Evolutionary conservation across 1,284 basidiomycete species (phyloP), one percentile per base, ranked within the genome.

Genomic region (Puccinia horiana): DNA sequence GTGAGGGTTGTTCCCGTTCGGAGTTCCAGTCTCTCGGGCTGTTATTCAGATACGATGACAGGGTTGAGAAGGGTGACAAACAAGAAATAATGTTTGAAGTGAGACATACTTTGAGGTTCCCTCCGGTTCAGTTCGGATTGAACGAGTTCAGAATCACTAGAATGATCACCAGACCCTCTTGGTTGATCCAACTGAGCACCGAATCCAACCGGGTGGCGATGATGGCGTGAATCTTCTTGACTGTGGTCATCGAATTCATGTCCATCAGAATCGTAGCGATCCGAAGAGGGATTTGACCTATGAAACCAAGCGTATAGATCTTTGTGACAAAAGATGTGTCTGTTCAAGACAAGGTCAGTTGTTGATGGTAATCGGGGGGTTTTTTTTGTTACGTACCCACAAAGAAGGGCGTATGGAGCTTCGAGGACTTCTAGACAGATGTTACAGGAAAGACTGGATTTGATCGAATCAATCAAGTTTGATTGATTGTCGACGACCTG

Each of bases 231-330:
- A 56, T 67, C 49, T 5, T 73, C 54, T 61, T 44, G 11, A 29
- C 52, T 11, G 26, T 80, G 35, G 32, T 80, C 54, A n/a, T 67
- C 42, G 14, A 40, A 23, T 5, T 78, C 63, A 14, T 52, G 37
- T 29, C 9, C 20, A 70, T 78, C 63, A 32, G 56, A 58, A 20
- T 47, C 76, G 52, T 77, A 61, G 20, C 20, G 63, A 56, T 67
- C 76, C 16, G 70, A 74, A 23, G 56, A 20, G 29, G 69, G 67
- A 67, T 65, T 65, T 12, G 44, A 37, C 44, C 82, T 61, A 54
- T 84, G 84, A 63, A 84, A 84, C 83, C 83, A 84, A 49, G 83
- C 83, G 76, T 83, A 84, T 6, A 84, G 56, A 70, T 83, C 83
- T 63, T 83, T 79, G 65, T 83, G 83, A 56, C 84, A 84, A 67